Base-by-base conservation (phyloP, 1,284 basidiomycete genomes). In the Sanguinoderma infundibulare region DNA sequence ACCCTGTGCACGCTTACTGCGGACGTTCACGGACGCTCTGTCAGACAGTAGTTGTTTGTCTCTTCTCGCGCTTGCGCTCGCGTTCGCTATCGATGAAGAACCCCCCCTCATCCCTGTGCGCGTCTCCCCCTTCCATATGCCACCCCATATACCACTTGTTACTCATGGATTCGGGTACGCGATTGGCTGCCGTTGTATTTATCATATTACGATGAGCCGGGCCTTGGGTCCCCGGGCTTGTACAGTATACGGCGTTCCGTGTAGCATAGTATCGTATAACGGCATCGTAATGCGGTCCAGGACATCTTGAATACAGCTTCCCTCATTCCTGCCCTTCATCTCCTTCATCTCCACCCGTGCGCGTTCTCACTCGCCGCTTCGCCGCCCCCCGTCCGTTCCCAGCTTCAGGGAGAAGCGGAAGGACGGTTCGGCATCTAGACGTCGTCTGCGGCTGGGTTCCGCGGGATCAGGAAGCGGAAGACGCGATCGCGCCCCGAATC, bases 391-490 rank as follows among this genome's bases (percentile, higher is more conserved):
- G 30, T 52, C 30, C 34, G 35, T 60, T 60, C 63, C 51, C 63
- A 61, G 39, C 47, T 22, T 24, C 17, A 34, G 46, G 50, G 32
- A 17, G 22, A 52, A 46, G 42, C 42, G 42, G 24, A 46, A 46
- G n/a, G n/a, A n/a, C n/a, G n/a, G n/a, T n/a, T n/a, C n/a, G n/a
- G n/a, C n/a, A n/a, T n/a, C n/a, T n/a, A n/a, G n/a, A n/a, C n/a
- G n/a, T n/a, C n/a, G n/a, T n/a, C 46, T 49, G 46, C 24, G 46
- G 30, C 28, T 54, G 44, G 53, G 56, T 40, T 22, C 54, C 54
- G 49, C 59, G 77, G 69, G 61, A 87, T 70, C 64, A 77, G 71
- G 74, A 88, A 87, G 64, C 77, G 78, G 73, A 84, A 86, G 51
- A 78, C 73, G 65, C 85, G 84, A 72, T 86, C 77, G 51, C 77